phyloP scores from a whole-genome alignment of 169 alveolate species.

The Eimeria praecox region DNA sequence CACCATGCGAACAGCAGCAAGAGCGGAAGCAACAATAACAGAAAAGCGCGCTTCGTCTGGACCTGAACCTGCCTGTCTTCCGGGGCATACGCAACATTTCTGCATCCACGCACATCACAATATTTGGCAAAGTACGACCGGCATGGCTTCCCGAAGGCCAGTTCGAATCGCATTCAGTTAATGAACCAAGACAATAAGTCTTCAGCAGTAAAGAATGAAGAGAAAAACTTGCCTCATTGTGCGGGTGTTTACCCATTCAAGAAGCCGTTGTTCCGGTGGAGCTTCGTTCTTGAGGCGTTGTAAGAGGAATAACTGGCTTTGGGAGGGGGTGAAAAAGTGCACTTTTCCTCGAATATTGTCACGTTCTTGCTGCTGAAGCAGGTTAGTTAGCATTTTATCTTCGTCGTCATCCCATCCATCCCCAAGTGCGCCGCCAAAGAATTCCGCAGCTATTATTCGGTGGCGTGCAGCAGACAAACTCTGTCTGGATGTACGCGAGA shows the following conservation, averaged over 20 bases:
- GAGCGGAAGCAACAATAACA: conserved; percentile 22
- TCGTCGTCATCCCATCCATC: conserved; percentile 16
- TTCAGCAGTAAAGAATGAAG: not conserved
- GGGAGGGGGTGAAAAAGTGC: conserved; percentile 25
- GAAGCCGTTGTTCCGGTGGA: conserved; percentile 51
- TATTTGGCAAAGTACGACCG: not conserved
- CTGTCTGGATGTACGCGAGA: not conserved
- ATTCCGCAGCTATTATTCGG: conserved; percentile 30
- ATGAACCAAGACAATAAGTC: not conserved
- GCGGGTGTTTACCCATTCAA: conserved; percentile 62
- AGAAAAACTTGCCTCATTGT: conserved; percentile 18
- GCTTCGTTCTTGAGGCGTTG: conserved; percentile 67
- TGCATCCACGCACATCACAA: conserved; percentile 46
- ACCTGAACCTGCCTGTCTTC: not conserved
- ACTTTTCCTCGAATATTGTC: conserved; percentile 40
- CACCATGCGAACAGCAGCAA: conserved; percentile 36
- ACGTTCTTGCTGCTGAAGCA: conserved; percentile 2
- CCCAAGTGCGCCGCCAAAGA: conserved; percentile 30
- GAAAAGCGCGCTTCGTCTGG: not conserved
- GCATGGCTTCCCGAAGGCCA: not conserved
- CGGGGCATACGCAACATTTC: not conserved
- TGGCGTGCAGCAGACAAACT: conserved; percentile 28
- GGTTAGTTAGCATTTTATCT: not conserved
- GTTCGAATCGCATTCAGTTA: not conserved
- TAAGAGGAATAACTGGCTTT: conserved; percentile 27